A percentile compares a stretch with the other conserved stretches of the same genome.
Conservation (phyloP, 768 basidiomycete species). For the Rhodotorula paludigena region DNA sequence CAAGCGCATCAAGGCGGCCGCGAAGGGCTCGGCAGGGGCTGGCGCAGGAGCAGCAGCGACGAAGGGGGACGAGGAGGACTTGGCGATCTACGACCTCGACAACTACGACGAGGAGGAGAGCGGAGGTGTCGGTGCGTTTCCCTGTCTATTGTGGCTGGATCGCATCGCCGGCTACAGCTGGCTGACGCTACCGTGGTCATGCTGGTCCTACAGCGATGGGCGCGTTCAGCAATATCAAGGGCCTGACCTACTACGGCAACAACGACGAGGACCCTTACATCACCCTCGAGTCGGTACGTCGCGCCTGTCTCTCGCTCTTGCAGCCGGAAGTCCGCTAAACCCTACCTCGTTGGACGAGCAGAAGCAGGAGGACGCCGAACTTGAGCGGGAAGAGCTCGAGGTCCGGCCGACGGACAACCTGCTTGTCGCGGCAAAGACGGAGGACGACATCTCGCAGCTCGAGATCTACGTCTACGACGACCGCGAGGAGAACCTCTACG, state of each 20-base stretch:
- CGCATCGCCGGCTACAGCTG: too few species aligned
- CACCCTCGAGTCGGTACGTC: conserved; percentile 81
- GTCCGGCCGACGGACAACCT: conserved; percentile 86
- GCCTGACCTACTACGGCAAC: conserved; percentile 76
- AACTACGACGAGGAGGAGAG: conserved; percentile 77
- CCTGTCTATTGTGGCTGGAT: too few species aligned
- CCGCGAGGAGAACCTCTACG: conserved; percentile 80
- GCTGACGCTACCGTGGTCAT: too few species aligned
- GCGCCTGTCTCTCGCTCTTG: background rate
- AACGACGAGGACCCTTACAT: conserved; percentile 95
- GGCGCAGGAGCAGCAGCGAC: conserved; percentile 43
- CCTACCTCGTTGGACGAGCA: conserved; percentile 43
- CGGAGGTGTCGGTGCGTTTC: conserved; percentile 47
- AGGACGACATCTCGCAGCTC: conserved; percentile 91
- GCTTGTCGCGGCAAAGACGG: conserved; percentile 85
- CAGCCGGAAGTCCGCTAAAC: background rate
- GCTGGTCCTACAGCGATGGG: conserved; percentile 54
- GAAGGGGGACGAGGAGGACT: conserved; percentile 57
- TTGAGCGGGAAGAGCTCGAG: conserved; percentile 85
- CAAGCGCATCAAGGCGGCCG: conserved; percentile 45
- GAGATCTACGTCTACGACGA: conserved; percentile 90
- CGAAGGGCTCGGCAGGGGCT: conserved; percentile 49
- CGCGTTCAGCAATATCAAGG: conserved; percentile 93
- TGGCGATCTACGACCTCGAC: conserved; percentile 83
- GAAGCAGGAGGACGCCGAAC: conserved; percentile 64